Percentiles rank a stretch among this genome's conserved stretches.
These are phyloP conservation scores for Mucor circinelloides DNA, from an alignment of 371 early-diverging fungal genomes.

Conservation along the genomic window DNA sequence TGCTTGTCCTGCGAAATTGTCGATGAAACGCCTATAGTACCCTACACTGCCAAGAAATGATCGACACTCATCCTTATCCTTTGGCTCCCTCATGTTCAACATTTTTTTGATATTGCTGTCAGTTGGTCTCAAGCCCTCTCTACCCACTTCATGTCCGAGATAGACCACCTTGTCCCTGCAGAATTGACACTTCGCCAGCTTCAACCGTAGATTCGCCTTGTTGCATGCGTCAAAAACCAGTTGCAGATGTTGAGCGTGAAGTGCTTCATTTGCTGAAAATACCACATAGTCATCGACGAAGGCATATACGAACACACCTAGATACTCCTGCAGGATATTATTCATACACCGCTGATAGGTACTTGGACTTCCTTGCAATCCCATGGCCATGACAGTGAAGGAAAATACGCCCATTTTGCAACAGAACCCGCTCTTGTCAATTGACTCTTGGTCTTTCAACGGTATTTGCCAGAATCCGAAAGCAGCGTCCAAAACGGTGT, in stretches of 20 bases:
- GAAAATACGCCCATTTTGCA: slow-evolving; percentile 47
- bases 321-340: slow-evolving; percentile 1
- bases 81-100: slow-evolving; percentile 6
- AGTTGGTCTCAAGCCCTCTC: slow-evolving; percentile 20
- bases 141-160: slow-evolving; percentile 40
- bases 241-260: slow-evolving; percentile 29
- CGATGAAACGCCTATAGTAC: slow-evolving; percentile 40
- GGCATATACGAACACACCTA: slow-evolving; percentile 30
- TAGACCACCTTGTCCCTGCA: slow-evolving; percentile 18
- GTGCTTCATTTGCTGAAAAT: slow-evolving; percentile 21
- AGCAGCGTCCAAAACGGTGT: slow-evolving; percentile 14
- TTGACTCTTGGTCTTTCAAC: slow-evolving; percentile 19
- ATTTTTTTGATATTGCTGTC: slow-evolving; percentile 14
- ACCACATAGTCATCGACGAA: slow-evolving; percentile 57
- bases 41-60: slow-evolving; percentile 33
- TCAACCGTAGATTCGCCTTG: slow-evolving; percentile 32
- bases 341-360: slow-evolving; percentile 52
- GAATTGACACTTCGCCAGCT: slow-evolving; percentile 46
- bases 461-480: slow-evolving; percentile 45
- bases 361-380: slow-evolving; percentile 37
- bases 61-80: slow-evolving; percentile 15
- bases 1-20: slow-evolving; percentile 16
- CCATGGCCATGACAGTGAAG: slow-evolving; percentile 59
- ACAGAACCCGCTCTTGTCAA: slow-evolving; percentile 57
- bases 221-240: slow-evolving; percentile 33